A percentile compares a stretch with the other conserved stretches of the same genome.
Evolutionary conservation across 2,329 filamentous ascomycete species (phyloP).

Genomic region (Fusarium domesticum): DNA sequence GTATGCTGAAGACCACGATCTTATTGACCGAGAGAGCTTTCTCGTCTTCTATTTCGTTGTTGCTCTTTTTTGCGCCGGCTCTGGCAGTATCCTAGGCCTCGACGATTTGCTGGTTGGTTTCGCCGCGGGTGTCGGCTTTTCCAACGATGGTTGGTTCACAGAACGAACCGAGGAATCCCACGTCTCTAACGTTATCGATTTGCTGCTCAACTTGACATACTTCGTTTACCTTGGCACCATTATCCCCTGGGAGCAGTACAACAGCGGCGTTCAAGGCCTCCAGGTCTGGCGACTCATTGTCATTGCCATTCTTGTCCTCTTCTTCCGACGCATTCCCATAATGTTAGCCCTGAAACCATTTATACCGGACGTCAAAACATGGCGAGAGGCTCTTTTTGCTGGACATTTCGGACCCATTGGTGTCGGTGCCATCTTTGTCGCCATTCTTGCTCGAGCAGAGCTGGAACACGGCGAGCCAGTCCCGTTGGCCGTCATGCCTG

Average conservation of each 20-base stretch:
- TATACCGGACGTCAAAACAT: slow-evolving; percentile 96
- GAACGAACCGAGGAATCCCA: slow-evolving; percentile 98
- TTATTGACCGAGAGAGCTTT: slow-evolving; percentile 96
- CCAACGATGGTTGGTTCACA: slow-evolving; percentile 98
- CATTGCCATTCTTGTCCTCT: slow-evolving; percentile 86
- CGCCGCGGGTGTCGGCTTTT: slow-evolving; percentile 94
- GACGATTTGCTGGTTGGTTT: slow-evolving; percentile 96
- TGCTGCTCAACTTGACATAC: slow-evolving; percentile 94
- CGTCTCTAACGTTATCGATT: slow-evolving; percentile 97
- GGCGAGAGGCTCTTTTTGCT: slow-evolving; percentile 94
- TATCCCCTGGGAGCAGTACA: slow-evolving; percentile 93
- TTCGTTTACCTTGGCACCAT: slow-evolving; percentile 98
- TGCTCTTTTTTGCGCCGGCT: slow-evolving; percentile 91
- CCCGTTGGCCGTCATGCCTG: slow-evolving; percentile 63
- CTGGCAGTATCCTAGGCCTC: slow-evolving; percentile 83
- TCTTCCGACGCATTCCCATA: slow-evolving; percentile 93
- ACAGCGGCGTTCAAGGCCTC: slow-evolving; percentile 69
- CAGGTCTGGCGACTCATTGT: slow-evolving; percentile 89
- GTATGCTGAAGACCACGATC: slow-evolving; percentile 73
- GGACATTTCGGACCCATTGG: slow-evolving; percentile 98
- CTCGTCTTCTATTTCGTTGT: slow-evolving; percentile 98
- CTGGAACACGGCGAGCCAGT: slow-evolving; percentile 74
- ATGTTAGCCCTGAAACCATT: slow-evolving; percentile 89
- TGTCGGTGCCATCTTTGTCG: slow-evolving; percentile 93
- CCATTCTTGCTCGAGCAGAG: slow-evolving; percentile 90